Evolutionary conservation across 345 rosid species (phyloP).

Genomic region (Crucihimalaya himalaica): DNA sequence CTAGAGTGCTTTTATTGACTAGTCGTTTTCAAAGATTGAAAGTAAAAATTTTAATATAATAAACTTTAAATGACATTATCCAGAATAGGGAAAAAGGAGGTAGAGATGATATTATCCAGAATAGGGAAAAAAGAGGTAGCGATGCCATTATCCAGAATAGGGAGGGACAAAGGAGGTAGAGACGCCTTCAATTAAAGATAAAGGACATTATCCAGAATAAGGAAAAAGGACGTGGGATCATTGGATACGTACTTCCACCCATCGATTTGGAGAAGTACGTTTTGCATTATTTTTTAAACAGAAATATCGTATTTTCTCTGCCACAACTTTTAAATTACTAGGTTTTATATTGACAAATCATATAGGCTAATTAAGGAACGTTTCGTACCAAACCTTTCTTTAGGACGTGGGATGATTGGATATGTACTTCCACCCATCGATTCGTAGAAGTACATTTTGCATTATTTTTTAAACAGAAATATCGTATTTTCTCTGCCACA

Average conservation of each 20-base stretch:
- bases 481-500: not conserved
- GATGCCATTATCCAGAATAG: too few relatives aligned
- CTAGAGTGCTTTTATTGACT: not conserved
- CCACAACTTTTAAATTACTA: not conserved
- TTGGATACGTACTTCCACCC: constrained; percentile 27
- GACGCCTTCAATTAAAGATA: too few relatives aligned
- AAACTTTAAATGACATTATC: too few relatives aligned
- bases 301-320: not conserved
- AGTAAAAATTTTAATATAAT: too few relatives aligned
- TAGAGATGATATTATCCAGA: too few relatives aligned
- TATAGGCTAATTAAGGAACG: not conserved
- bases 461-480: not conserved
- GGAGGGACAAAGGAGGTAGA: too few relatives aligned
- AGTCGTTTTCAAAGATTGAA: too few relatives aligned
- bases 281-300: not conserved
- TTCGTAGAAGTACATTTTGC: not conserved
- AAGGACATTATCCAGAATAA: not conserved
- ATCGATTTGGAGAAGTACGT: constrained; percentile 3
- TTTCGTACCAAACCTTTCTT: not conserved
- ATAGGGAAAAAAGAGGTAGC: too few relatives aligned
- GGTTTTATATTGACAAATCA: not conserved
- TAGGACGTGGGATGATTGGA: constrained; percentile 13
- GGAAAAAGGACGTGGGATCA: constrained; percentile 1
- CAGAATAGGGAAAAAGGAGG: too few relatives aligned
- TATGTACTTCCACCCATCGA: constrained; percentile 22